Evolutionary conservation across 1,284 basidiomycete species (phyloP).

Genomic region (Microbotryum scabiosae): DNA sequence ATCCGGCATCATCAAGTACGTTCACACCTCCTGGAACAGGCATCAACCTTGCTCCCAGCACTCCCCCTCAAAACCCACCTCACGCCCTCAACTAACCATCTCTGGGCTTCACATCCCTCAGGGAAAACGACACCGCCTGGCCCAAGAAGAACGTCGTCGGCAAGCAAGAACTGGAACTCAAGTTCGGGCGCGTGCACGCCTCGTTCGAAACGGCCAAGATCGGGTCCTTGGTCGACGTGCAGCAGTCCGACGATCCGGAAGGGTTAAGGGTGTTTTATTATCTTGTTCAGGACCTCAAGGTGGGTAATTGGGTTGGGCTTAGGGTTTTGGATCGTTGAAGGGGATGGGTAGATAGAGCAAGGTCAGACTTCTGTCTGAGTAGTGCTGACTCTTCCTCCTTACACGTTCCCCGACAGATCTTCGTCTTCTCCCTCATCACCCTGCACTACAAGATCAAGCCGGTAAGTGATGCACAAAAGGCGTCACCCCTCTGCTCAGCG

Average conservation of each 20-base stretch:
- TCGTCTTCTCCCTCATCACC: slow-evolving; percentile 94
- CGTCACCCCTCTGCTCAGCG: too few species aligned
- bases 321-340: too few species aligned
- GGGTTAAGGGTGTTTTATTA: slow-evolving; percentile 99
- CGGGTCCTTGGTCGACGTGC: slow-evolving; percentile 89
- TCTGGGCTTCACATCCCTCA: slow-evolving; percentile 38
- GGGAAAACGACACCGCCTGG: slow-evolving; percentile 97
- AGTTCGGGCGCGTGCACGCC: slow-evolving; percentile 90
- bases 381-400: not conserved
- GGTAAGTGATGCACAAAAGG: too few species aligned
- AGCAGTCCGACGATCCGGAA: slow-evolving; percentile 94
- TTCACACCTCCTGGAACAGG: slow-evolving; percentile 7
- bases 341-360: too few species aligned
- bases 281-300: slow-evolving; percentile 93
- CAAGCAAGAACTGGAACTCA: slow-evolving; percentile 93
- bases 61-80: not conserved
- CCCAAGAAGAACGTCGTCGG: slow-evolving; percentile 98
- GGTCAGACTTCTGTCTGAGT: too few species aligned
- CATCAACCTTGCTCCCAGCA: not conserved
- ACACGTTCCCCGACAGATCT: slow-evolving; percentile 53
- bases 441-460: slow-evolving; percentile 99
- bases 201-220: slow-evolving; percentile 99
- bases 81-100: slow-evolving; percentile 2
- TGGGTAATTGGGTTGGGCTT: slow-evolving; percentile 39
- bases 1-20: slow-evolving; percentile 89